Evolutionary conservation across 2,329 filamentous ascomycete genomes (phyloP).

Genomic region (Penicillium olsonii): DNA sequence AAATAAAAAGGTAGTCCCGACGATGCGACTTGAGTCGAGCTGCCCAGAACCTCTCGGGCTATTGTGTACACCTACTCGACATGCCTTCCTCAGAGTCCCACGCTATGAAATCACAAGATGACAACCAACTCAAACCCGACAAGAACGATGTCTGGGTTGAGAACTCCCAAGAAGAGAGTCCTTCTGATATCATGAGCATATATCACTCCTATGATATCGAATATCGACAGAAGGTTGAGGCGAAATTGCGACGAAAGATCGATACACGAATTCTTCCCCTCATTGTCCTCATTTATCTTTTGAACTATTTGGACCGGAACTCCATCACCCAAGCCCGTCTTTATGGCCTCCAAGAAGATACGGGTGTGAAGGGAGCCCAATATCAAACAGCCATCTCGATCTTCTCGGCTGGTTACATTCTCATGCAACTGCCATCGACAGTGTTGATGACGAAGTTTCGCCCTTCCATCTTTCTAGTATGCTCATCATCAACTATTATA

Average conservation of each 20-base stretch:
- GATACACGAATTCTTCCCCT: conserved; percentile 25
- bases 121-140: not conserved
- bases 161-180: not conserved
- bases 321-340: conserved; percentile 28
- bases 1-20: not conserved
- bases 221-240: conserved; percentile 14
- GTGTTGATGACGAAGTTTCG: conserved; percentile 28
- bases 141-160: conserved; percentile 11
- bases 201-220: conserved; percentile 13
- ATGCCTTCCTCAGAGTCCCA: not conserved
- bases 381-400: conserved; percentile 33
- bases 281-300: conserved; percentile 24
- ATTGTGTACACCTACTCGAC: not conserved
- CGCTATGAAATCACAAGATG: not conserved
- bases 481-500: not conserved
- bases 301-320: conserved; percentile 28
- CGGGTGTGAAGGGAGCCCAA: conserved; percentile 27
- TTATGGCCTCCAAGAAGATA: conserved; percentile 26
- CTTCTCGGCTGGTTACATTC: conserved; percentile 25
- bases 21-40: not conserved
- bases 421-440: conserved; percentile 26
- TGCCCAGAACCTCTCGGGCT: not conserved
- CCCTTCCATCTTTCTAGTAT: conserved; percentile 30
- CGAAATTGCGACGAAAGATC: conserved; percentile 21
- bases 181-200: conserved; percentile 4